These are phyloP conservation scores for Trichoderma citrinoviride DNA, from an alignment of 2,329 filamentous ascomycete species.

Conservation along the genomic window DNA sequence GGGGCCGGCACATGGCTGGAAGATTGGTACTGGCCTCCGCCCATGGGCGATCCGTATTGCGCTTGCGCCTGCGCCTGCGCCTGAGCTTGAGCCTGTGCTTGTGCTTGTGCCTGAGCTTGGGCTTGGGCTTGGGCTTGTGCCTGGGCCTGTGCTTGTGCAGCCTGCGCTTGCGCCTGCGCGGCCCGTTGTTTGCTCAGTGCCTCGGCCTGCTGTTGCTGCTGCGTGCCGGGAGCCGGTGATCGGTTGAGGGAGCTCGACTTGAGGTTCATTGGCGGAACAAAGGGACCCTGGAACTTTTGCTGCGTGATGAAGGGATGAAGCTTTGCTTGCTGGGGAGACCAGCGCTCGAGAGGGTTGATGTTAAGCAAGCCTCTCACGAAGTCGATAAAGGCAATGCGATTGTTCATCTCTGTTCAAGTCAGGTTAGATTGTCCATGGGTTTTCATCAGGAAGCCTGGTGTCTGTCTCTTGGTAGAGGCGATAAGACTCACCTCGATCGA, in stretches of 20 bases:
- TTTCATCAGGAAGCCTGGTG: background rate
- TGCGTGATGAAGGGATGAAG: constrained; percentile 98
- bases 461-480: too few relatives aligned
- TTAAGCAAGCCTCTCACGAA: constrained; percentile 91
- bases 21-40: constrained; percentile 48
- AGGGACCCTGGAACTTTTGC: constrained; percentile 93
- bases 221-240: constrained; percentile 87
- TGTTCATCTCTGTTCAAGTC: constrained; percentile 83
- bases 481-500: constrained; percentile 74
- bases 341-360: constrained; percentile 93
- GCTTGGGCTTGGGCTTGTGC: constrained; percentile 46
- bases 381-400: constrained; percentile 94
- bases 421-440: background rate
- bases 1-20: constrained; percentile 54
- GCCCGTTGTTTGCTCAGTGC: constrained; percentile 90
- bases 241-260: constrained; percentile 82
- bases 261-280: constrained; percentile 94
- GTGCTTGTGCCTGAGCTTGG: constrained; percentile 63
- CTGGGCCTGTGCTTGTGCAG: constrained; percentile 57
- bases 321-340: constrained; percentile 97
- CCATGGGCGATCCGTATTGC: constrained; percentile 53
- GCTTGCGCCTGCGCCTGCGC: constrained; percentile 64
- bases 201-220: constrained; percentile 94
- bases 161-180: constrained; percentile 53
- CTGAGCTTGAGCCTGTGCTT: constrained; percentile 53